Conservation (phyloP, 345 rosid species). For the Eucalyptus sideroxylon region DNA sequence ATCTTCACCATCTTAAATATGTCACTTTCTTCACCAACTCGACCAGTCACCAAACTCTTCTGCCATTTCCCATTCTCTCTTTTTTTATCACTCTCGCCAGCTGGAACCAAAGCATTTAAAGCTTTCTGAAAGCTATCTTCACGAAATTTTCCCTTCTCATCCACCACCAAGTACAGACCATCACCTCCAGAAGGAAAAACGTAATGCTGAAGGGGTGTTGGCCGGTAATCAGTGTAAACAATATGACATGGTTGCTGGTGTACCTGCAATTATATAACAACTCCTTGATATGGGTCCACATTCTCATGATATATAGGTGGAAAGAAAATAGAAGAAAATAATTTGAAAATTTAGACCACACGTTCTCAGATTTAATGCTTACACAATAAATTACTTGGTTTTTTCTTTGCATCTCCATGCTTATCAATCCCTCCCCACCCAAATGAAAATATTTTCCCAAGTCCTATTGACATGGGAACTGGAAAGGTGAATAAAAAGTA, state of each 20-base stretch:
- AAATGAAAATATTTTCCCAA: not conserved
- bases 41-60: conserved; percentile 52
- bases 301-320: not conserved
- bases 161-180: conserved; percentile 89
- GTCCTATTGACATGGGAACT: not conserved
- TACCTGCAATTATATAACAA: conserved; percentile 40
- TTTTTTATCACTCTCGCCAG: conserved; percentile 60
- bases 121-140: conserved; percentile 96
- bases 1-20: conserved; percentile 97
- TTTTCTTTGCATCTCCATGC: not conserved
- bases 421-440: not conserved
- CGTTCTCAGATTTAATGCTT: not conserved
- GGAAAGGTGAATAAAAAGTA: not conserved
- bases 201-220: conserved; percentile 97
- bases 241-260: conserved; percentile 96
- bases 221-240: conserved; percentile 97
- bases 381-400: not conserved
- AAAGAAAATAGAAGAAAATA: not conserved
- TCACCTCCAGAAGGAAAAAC: conserved; percentile 90
- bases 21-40: conserved; percentile 94
- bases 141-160: conserved; percentile 84
- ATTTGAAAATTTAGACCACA: not conserved
- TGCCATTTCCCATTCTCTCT: conserved; percentile 66
- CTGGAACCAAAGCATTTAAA: conserved; percentile 75
- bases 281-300: not conserved